phyloP scores from a whole-genome alignment of 441 rosid genomes.

The Corymbia calophylla region DNA sequence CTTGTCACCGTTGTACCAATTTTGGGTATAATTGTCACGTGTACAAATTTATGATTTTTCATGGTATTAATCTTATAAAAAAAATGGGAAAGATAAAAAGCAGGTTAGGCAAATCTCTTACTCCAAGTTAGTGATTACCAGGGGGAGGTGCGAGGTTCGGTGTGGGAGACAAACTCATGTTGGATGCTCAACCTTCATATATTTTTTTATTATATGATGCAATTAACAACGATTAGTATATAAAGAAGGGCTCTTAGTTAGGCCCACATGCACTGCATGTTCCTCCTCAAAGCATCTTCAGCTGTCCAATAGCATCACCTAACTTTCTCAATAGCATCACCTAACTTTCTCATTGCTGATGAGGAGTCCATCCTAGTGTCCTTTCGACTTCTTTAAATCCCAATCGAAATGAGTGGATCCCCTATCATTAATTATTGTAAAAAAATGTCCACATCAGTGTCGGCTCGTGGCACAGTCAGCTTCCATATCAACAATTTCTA shows the following conservation, averaged over 20 bases:
- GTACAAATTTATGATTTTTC: no score
- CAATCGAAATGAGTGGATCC: not conserved
- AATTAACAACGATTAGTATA: not conserved
- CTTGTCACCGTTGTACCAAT: no score
- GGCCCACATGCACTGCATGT: not conserved
- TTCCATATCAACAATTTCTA: no score
- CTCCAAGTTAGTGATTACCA: not conserved
- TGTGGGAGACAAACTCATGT: not conserved
- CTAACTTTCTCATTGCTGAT: not conserved
- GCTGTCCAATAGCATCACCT: not conserved
- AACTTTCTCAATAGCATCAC: not conserved
- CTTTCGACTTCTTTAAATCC: not conserved
- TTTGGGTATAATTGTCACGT: no score
- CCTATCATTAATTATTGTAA: not conserved
- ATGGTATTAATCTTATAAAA: not conserved
- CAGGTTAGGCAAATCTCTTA: not conserved
- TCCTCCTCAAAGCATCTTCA: not conserved
- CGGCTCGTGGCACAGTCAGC: rapidly evolving
- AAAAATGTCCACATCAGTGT: not conserved
- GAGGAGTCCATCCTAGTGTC: not conserved
- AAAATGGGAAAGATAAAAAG: not conserved
- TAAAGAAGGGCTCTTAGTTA: not conserved
- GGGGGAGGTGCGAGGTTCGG: not conserved
- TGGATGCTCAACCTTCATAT: not conserved
- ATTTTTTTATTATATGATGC: not conserved